A percentile compares a stretch with the other conserved stretches of the same genome.
Evolutionary conservation across 148 eudicot genomes (phyloP).

Genomic region (Dianthus caryophyllus): DNA sequence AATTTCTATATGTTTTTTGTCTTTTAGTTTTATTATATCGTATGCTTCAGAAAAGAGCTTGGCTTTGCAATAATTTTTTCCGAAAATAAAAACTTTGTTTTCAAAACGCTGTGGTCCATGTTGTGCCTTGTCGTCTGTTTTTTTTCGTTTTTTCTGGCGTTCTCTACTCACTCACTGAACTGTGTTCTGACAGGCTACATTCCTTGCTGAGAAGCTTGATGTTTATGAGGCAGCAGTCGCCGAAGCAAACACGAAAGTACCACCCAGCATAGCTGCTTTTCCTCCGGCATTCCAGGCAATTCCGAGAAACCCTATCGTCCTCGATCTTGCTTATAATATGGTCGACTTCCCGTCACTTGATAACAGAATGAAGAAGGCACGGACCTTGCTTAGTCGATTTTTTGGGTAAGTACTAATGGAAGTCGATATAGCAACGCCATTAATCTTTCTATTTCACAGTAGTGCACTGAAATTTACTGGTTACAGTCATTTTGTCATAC

Average conservation of each 20-base stretch:
- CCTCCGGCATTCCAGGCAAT: conserved; percentile 75
- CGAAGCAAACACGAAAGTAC: conserved; percentile 51
- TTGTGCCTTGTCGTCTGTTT: neutral
- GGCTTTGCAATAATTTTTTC: too few species aligned
- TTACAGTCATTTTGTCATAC: neutral
- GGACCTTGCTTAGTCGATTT: conserved; percentile 66
- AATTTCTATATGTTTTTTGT: too few species aligned
- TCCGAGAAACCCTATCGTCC: conserved; percentile 69
- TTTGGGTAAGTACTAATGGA: conserved; percentile 47
- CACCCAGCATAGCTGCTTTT: conserved; percentile 61
- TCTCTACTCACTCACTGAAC: conserved; percentile 12
- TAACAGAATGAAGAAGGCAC: conserved; percentile 73
- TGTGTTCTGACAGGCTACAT: conserved; percentile 47
- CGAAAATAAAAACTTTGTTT: too few species aligned
- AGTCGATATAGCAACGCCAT: neutral
- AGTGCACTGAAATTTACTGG: neutral
- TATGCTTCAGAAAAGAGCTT: too few species aligned
- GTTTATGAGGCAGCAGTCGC: conserved; percentile 70
- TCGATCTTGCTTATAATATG: conserved; percentile 71
- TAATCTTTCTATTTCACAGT: conserved; percentile 1
- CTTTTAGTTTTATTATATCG: too few species aligned
- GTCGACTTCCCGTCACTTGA: conserved; percentile 89
- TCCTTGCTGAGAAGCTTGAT: conserved; percentile 74
- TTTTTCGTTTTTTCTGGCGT: neutral
- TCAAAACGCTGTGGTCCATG: too few species aligned